These are phyloP conservation scores for Leonotis leonurus DNA, from an alignment of 257 asterid species.

Conservation along the genomic window DNA sequence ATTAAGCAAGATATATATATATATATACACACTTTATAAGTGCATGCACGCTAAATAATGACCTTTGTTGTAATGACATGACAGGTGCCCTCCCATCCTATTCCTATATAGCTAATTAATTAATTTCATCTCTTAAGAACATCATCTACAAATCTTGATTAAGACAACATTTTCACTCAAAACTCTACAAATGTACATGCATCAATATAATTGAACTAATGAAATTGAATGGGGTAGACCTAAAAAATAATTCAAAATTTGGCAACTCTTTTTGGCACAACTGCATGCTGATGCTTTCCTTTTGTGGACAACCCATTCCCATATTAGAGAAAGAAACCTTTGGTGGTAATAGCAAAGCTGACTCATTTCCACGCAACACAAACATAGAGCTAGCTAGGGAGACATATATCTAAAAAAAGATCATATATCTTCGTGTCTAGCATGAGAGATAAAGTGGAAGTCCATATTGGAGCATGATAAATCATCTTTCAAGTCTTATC, in stretches of 20 bases:
- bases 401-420: too few relatives aligned
- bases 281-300: conserved; percentile 1
- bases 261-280: conserved; percentile 14
- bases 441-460: not conserved
- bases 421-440: too few relatives aligned
- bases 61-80: conserved; percentile 3
- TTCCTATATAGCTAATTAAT: conserved; percentile 1
- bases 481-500: not conserved
- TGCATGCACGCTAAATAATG: not conserved
- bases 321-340: not conserved
- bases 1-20: not conserved
- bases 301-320: not conserved
- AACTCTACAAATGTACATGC: not conserved
- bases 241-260: not conserved
- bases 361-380: conserved; percentile 53
- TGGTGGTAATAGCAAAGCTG: conserved; percentile 27
- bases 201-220: not conserved
- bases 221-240: not conserved
- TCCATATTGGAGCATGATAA: not conserved
- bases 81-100: conserved; percentile 8
- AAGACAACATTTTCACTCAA: not conserved
- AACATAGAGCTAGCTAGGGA: not conserved
- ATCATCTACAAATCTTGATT: not conserved
- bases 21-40: not conserved
- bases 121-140: not conserved